A percentile compares a stretch with the other conserved stretches of the same genome.
Conservation (phyloP, 1,284 basidiomycete genomes). For the Neonothopanus nambi region DNA sequence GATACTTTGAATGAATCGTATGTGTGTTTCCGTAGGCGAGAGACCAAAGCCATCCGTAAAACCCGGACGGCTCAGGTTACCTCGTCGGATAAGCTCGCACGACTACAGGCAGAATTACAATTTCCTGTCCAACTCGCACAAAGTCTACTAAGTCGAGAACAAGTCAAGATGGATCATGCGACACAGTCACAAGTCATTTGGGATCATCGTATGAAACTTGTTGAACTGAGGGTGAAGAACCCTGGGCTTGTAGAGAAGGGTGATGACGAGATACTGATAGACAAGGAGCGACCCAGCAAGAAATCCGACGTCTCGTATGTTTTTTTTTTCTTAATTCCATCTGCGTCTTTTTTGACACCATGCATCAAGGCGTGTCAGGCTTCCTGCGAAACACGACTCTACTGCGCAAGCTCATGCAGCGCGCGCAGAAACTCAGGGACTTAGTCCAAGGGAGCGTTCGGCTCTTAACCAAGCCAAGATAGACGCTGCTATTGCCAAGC, state of each 20-base stretch:
- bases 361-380: slow-evolving; percentile 39
- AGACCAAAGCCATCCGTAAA: slow-evolving; percentile 93
- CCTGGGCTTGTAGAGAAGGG: slow-evolving; percentile 67
- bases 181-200: slow-evolving; percentile 69
- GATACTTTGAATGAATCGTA: slow-evolving; percentile 93
- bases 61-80: slow-evolving; percentile 89
- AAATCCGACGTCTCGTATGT: slow-evolving; percentile 55
- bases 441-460: slow-evolving; percentile 68
- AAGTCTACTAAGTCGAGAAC: slow-evolving; percentile 72
- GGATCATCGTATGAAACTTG: slow-evolving; percentile 76
- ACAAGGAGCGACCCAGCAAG: slow-evolving; percentile 71
- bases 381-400: slow-evolving; percentile 43
- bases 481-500: slow-evolving; percentile 65
- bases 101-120: slow-evolving; percentile 77
- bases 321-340: neutral
- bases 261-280: slow-evolving; percentile 82
- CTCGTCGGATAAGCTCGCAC: slow-evolving; percentile 84
- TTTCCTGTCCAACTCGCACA: slow-evolving; percentile 75
- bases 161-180: slow-evolving; percentile 66
- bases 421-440: slow-evolving; percentile 46
- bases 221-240: slow-evolving; percentile 80
- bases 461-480: slow-evolving; percentile 63
- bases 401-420: slow-evolving; percentile 38
- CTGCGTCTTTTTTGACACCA: slow-evolving; percentile 9
- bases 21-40: slow-evolving; percentile 95